phyloP scores from a whole-genome alignment of 805 yeast species.

The Kuraishia cidri region DNA sequence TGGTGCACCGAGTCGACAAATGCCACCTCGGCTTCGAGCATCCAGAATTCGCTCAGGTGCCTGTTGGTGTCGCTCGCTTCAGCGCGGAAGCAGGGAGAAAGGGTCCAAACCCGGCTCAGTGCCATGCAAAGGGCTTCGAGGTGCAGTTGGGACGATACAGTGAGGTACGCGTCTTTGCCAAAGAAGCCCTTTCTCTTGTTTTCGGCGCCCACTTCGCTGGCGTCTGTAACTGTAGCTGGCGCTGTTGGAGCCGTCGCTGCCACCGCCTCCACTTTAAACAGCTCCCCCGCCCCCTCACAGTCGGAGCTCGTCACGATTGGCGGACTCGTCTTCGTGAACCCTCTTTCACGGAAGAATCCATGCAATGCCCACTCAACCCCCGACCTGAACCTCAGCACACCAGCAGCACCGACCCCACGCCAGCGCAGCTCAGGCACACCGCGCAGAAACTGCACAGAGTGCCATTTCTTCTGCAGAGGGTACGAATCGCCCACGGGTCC shows the following conservation, averaged over 20 bases:
- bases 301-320: slow-evolving; percentile 86
- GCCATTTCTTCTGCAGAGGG: slow-evolving; percentile 80
- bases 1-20: slow-evolving; percentile 50
- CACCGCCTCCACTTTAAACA: slow-evolving; percentile 39
- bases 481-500: slow-evolving; percentile 59
- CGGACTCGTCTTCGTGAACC: slow-evolving; percentile 70
- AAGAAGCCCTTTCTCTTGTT: slow-evolving; percentile 35
- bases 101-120: slow-evolving; percentile 74
- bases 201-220: background rate
- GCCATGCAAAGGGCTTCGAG: slow-evolving; percentile 74
- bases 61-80: slow-evolving; percentile 87
- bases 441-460: slow-evolving; percentile 58
- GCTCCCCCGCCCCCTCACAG: slow-evolving; percentile 97
- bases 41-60: slow-evolving; percentile 94
- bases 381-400: slow-evolving; percentile 69
- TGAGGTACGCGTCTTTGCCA: slow-evolving; percentile 59
- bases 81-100: slow-evolving; percentile 91
- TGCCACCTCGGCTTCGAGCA: slow-evolving; percentile 88
- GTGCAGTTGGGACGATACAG: slow-evolving; percentile 92
- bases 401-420: slow-evolving; percentile 56
- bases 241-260: slow-evolving; percentile 9
- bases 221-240: background rate
- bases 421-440: slow-evolving; percentile 71
- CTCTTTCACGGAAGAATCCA: slow-evolving; percentile 41
- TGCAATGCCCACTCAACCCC: slow-evolving; percentile 44